Evolutionary conservation across 225 moss, liverwort and hornwort species (phyloP), one percentile per base, ranked within the genome.

Genomic region (Bryoerythrophyllum caledonicum): DNA sequence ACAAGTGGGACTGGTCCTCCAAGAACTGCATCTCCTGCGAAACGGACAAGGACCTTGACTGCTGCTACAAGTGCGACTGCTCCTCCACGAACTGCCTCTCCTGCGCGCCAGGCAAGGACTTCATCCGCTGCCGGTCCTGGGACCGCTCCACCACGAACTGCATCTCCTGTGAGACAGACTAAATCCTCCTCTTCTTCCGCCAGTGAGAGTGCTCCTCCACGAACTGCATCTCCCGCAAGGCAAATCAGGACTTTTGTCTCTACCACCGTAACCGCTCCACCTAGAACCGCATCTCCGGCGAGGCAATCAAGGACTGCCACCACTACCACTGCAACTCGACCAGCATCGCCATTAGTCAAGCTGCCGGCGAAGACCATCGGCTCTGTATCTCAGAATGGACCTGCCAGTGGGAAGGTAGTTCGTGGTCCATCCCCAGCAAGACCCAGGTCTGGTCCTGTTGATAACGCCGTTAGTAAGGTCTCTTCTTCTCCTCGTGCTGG

Each of bases 211-310:
- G 76, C 61, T 66, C 66, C 66, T 51, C 60, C 66, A 49, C 66
- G 72, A 43, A 65, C 24, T 25, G 76, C 76, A 55, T 81, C 81
- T 72, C 81, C 81, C 5, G 34, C 76, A n/a, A 76, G 72, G 60
- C 81, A 76, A 60, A 67, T 34, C 14, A 80, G 21, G 70, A 71
- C 59, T 51, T 58, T 30, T 37, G 57, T 70, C 10, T 13, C 56
- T 49, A 8, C 46, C 37, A 30, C 58, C 65, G 65, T 65, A 59
- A 71, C 37, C 71, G 70, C 65, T 71, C 75, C 75, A 38, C 71
- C 80, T 30, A 75, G 75, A 76, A 65, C 65, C 64, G 80, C 80
- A 28, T 80, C 80, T 80, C 75, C 80, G 21, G 57, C 64, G 19
- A 75, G 80, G 58, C 75, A 76, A 40, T 40, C 59, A 27, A 80